Evolutionary conservation across 176 grass and related monocot species (phyloP).

Genomic region (Eremochloa ophiuroides): DNA sequence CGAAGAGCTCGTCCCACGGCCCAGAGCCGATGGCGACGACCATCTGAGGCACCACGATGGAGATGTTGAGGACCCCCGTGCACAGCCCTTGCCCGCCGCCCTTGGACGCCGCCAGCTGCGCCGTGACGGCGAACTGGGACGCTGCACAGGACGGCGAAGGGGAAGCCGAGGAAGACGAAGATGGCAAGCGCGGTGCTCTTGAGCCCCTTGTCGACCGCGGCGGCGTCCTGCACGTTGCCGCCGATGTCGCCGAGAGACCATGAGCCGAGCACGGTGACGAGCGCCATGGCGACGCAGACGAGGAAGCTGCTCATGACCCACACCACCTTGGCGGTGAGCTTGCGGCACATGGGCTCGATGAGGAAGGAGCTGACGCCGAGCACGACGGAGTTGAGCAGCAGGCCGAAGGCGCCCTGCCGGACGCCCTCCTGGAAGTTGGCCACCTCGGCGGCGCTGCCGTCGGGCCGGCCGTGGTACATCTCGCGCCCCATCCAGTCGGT

Average conservation of each 20-base stretch:
- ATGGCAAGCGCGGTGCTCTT: constrained; percentile 34
- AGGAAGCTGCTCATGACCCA: constrained; percentile 67
- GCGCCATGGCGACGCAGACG: constrained; percentile 52
- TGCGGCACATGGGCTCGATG: constrained; percentile 73
- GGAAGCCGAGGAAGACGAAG: constrained; percentile 73
- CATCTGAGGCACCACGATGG: constrained; percentile 80
- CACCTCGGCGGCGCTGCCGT: constrained; percentile 32
- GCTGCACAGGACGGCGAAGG: constrained; percentile 70
- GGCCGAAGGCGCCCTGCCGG: constrained; percentile 69
- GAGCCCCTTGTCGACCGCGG: constrained; percentile 40
- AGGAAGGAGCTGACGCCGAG: constrained; percentile 58
- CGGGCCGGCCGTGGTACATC: constrained; percentile 70
- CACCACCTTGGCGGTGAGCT: constrained; percentile 41
- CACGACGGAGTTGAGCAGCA: constrained; percentile 77
- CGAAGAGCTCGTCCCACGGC: constrained; percentile 73
- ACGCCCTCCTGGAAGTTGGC: constrained; percentile 56
- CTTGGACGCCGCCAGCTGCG: constrained; percentile 45
- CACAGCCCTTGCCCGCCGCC: constrained; percentile 84
- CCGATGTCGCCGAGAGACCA: constrained; percentile 59
- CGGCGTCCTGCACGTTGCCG: constrained; percentile 42
- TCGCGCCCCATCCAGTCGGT: constrained; percentile 98
- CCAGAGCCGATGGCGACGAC: constrained; percentile 59
- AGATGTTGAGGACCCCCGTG: constrained; percentile 76
- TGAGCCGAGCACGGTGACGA: constrained; percentile 43
- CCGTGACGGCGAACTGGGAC: constrained; percentile 81